These are phyloP conservation scores for Thraustochytrium striatum DNA, from an alignment of 352 stramenopile species.

Conservation along the genomic window DNA sequence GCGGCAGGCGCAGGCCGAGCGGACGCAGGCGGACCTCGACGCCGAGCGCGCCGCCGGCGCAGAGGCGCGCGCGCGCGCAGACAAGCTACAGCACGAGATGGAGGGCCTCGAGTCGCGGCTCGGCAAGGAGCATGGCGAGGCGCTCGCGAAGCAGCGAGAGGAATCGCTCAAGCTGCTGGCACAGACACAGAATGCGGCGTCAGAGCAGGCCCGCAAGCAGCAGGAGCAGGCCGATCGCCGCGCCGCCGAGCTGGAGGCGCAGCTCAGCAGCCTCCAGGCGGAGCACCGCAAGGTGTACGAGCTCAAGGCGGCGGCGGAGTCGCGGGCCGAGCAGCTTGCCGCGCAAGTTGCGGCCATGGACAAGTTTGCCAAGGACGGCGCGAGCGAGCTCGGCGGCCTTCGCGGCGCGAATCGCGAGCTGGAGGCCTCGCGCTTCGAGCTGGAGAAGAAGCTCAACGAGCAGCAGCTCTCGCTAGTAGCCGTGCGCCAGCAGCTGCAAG, in stretches of 20 bases:
- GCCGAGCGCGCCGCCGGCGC: not conserved
- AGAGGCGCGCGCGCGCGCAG: not conserved
- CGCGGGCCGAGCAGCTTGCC: not conserved
- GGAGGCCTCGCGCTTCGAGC: conserved; percentile 51
- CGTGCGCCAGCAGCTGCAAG: conserved; percentile 68
- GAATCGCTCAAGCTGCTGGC: conserved; percentile 22
- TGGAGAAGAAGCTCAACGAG: conserved; percentile 74
- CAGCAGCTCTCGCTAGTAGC: conserved; percentile 66
- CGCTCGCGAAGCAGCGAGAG: conserved; percentile 26
- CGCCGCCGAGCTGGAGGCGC: conserved; percentile 25
- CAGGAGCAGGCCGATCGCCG: conserved; percentile 28
- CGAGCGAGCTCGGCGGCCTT: conserved; percentile 3
- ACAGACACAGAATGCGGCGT: conserved; percentile 31
- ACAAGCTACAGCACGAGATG: not conserved
- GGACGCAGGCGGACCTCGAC: not conserved
- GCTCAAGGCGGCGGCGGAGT: conserved; percentile 15
- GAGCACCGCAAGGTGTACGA: conserved; percentile 40
- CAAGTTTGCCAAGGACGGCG: conserved; percentile 31
- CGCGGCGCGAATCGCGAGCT: conserved; percentile 16
- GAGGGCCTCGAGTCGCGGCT: not conserved
- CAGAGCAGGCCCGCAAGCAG: conserved; percentile 39
- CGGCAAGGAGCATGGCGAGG: conserved; percentile 1
- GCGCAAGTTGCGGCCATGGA: conserved; percentile 12
- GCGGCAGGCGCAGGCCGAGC: not conserved
- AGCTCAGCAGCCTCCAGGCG: conserved; percentile 1